Percentiles rank a stretch among this genome's conserved stretches.
Evolutionary conservation across 139 green algal species (phyloP).

Genomic region (Tetradesmus obliquus): DNA sequence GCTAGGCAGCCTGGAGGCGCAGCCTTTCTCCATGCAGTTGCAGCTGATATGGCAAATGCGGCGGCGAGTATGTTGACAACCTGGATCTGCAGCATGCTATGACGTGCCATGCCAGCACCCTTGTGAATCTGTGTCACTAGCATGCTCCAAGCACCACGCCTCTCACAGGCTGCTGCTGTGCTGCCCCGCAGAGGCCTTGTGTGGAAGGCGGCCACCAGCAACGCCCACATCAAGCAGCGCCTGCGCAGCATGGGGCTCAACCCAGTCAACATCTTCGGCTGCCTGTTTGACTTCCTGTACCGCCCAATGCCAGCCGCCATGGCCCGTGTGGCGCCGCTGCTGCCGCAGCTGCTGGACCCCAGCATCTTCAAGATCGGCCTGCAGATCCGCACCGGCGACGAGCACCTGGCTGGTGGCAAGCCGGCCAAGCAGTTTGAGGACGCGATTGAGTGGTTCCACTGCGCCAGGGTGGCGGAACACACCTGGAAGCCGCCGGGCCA

Average conservation of each 20-base stretch:
- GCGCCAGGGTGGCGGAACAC: background rate
- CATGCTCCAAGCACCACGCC: too few species aligned
- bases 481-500: background rate
- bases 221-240: background rate
- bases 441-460: background rate
- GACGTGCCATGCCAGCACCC: too few species aligned
- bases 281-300: background rate
- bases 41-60: too few species aligned
- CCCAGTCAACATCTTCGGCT: background rate
- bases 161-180: background rate
- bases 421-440: background rate
- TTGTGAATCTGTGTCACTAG: too few species aligned
- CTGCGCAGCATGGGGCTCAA: background rate
- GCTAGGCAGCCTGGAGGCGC: too few species aligned
- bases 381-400: background rate
- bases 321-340: background rate
- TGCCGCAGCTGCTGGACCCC: background rate
- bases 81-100: too few species aligned
- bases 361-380: background rate
- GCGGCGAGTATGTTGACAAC: too few species aligned
- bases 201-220: background rate
- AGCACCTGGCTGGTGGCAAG: background rate
- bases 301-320: background rate
- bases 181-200: background rate
- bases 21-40: too few species aligned